These are phyloP conservation scores for Penicillium aurantiogriseum DNA, from an alignment of 2,329 filamentous ascomycete species.

Conservation along the genomic window DNA sequence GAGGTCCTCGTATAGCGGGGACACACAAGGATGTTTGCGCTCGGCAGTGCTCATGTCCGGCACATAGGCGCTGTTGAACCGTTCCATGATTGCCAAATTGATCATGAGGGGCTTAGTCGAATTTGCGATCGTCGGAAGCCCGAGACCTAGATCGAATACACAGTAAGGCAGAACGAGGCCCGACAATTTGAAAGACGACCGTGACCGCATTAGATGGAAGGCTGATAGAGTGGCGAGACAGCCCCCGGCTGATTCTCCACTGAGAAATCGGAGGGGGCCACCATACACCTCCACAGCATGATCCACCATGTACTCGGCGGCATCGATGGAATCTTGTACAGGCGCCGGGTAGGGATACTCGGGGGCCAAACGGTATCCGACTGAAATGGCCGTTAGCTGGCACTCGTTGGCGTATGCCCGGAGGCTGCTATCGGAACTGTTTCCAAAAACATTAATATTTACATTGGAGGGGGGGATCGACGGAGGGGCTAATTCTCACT, in stretches of 20 bases:
- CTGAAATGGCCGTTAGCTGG: slow-evolving; percentile 52
- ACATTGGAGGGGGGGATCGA: not conserved
- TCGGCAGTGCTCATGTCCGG: not conserved
- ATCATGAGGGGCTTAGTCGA: not conserved
- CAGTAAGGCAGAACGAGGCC: not conserved
- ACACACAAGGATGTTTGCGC: not conserved
- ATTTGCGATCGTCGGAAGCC: not conserved
- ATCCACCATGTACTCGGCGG: not conserved
- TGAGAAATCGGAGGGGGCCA: not conserved
- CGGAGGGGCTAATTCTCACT: not conserved
- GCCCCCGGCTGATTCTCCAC: not conserved
- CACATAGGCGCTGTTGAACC: not conserved
- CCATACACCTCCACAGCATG: not conserved
- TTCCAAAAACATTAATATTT: not conserved
- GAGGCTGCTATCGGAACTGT: slow-evolving; percentile 48
- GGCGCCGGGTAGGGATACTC: slow-evolving; percentile 58
- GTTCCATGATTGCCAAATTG: not conserved
- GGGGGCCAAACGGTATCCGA: slow-evolving; percentile 61
- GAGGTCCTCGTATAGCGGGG: not conserved
- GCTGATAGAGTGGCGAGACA: not conserved
- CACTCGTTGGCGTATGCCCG: slow-evolving; percentile 51
- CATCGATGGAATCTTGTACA: not conserved
- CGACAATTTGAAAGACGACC: not conserved
- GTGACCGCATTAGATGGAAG: not conserved
- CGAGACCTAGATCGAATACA: not conserved